Evolutionary conservation across 164 flowering plant species (phyloP).

Genomic region (Vitis cinerea): DNA sequence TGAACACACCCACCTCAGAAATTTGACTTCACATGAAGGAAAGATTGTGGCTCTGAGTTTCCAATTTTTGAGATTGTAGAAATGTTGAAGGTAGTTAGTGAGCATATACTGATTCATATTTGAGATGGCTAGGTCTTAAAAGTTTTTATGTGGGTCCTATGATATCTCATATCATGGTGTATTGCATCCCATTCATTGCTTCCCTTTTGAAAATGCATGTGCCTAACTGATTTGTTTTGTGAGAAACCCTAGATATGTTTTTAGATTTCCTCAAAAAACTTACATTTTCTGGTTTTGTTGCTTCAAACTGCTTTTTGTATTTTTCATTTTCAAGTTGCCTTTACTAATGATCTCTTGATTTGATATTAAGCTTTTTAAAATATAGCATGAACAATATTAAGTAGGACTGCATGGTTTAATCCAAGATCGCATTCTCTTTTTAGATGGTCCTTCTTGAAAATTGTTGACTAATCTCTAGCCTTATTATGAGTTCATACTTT

Average conservation of each 20-base stretch:
- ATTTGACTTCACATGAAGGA: background rate
- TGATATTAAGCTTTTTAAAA: background rate
- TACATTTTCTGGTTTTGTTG: background rate
- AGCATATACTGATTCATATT: background rate
- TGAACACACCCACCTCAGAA: background rate
- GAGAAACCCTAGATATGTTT: background rate
- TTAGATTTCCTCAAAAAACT: background rate
- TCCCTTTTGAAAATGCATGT: background rate
- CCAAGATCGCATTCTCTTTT: background rate
- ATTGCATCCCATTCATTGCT: background rate
- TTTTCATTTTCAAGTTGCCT: background rate
- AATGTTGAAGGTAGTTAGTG: conserved; percentile 2
- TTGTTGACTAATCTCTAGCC: background rate
- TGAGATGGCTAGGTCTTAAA: background rate
- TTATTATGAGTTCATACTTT: conserved; percentile 13
- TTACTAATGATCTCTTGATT: background rate
- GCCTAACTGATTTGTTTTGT: background rate
- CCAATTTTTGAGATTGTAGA: background rate
- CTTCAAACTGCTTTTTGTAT: background rate
- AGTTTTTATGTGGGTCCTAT: background rate
- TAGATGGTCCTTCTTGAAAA: too few relatives aligned
- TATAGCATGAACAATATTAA: background rate
- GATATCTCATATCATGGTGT: background rate
- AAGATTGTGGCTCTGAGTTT: background rate
- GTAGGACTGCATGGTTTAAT: background rate